phyloP scores from a whole-genome alignment of 1,284 basidiomycete species.

The Schizophyllum commune region DNA sequence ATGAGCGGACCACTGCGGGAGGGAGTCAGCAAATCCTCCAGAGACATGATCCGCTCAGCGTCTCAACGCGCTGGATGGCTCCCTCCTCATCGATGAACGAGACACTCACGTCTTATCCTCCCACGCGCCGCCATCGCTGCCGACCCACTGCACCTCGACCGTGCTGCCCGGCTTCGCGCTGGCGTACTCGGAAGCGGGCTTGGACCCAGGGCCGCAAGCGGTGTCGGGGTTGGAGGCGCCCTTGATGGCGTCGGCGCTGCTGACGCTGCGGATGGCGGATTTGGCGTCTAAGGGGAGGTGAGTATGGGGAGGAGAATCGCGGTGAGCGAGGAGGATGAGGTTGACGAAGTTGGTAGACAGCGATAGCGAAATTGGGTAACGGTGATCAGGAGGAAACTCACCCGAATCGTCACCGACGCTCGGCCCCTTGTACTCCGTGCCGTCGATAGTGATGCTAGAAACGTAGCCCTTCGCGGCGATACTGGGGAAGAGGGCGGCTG shows the following conservation, averaged over 20 bases:
- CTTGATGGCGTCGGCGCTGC: slow-evolving; percentile 51
- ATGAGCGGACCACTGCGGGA: slow-evolving; percentile 37
- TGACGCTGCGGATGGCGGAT: slow-evolving; percentile 45
- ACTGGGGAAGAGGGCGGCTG: not conserved
- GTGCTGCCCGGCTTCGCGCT: not conserved
- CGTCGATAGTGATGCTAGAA: slow-evolving; percentile 43
- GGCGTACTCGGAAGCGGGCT: not conserved
- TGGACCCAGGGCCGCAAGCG: slow-evolving; percentile 44
- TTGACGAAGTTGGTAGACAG: too few relatives aligned
- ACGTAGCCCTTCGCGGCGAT: slow-evolving; percentile 60
- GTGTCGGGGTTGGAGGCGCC: slow-evolving; percentile 48
- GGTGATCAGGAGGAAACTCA: too few relatives aligned
- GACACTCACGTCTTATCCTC: too few relatives aligned
- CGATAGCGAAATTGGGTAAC: too few relatives aligned
- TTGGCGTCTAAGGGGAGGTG: too few relatives aligned
- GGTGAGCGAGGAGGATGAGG: too few relatives aligned
- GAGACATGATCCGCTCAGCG: too few relatives aligned
- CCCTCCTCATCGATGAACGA: too few relatives aligned
- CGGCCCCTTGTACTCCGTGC: slow-evolving; percentile 40
- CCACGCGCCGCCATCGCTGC: too few relatives aligned
- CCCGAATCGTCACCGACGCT: slow-evolving; percentile 30
- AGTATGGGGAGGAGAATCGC: too few relatives aligned
- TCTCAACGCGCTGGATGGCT: too few relatives aligned
- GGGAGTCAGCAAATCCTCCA: too few relatives aligned
- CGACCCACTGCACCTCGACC: not conserved